These are phyloP conservation scores for Cercospora sp. DNA, from an alignment of 2,329 filamentous ascomycete genomes.

Conservation along the genomic window DNA sequence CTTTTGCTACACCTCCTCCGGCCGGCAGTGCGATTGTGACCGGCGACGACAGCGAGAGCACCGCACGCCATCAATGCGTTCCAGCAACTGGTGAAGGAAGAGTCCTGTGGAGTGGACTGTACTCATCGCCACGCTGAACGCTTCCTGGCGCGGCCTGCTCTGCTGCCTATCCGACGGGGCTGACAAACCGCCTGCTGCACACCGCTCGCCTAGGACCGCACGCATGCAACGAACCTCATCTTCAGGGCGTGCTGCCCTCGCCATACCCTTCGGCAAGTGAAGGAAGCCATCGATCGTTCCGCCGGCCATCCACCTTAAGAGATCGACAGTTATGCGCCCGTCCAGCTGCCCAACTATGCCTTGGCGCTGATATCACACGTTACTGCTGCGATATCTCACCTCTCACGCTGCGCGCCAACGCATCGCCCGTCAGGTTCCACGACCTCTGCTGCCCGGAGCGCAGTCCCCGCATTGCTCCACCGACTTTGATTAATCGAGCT, in stretches of 20 bases:
- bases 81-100: not conserved
- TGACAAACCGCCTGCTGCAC: not conserved
- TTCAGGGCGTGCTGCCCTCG: not conserved
- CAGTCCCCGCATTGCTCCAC: slow-evolving; percentile 11
- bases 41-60: not conserved
- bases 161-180: not conserved
- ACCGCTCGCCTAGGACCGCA: not conserved
- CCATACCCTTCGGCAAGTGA: slow-evolving; percentile 5
- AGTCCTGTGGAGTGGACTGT: not conserved
- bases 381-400: not conserved
- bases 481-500: slow-evolving; percentile 6
- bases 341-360: slow-evolving; percentile 4
- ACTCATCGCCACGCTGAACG: not conserved
- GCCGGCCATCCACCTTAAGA: not conserved
- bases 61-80: not conserved
- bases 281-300: not conserved
- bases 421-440: slow-evolving; percentile 12
- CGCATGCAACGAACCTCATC: not conserved
- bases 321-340: not conserved
- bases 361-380: slow-evolving; percentile 9
- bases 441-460: slow-evolving; percentile 1
- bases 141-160: not conserved
- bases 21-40: not conserved
- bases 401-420: slow-evolving; percentile 7
- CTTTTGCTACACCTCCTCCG: not conserved